Conservation (phyloP, 805 yeast genomes). For the Lipomyces japonicus region DNA sequence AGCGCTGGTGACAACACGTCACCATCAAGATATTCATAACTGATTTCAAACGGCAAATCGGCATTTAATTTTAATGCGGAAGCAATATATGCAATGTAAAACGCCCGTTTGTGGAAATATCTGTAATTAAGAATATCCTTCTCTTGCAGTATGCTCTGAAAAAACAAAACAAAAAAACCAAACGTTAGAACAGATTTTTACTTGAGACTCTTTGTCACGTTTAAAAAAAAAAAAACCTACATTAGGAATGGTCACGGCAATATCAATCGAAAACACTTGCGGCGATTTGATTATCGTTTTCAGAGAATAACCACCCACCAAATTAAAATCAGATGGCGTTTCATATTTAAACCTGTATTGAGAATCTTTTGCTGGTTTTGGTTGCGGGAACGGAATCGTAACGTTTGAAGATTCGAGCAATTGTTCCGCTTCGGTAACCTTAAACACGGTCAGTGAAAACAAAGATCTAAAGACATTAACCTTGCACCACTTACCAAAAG, state of each 20-base stretch:
- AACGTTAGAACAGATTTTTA: no score
- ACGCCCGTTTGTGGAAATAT: slow-evolving; percentile 84
- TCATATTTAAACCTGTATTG: slow-evolving; percentile 68
- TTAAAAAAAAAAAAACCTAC: background rate
- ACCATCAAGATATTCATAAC: slow-evolving; percentile 69
- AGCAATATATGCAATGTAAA: slow-evolving; percentile 76
- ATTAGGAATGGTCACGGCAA: slow-evolving; percentile 77
- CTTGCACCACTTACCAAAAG: background rate
- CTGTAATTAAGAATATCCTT: slow-evolving; percentile 90
- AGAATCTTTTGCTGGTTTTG: slow-evolving; percentile 62
- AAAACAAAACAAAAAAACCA: background rate
- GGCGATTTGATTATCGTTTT: slow-evolving; percentile 72
- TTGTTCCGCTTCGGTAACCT: slow-evolving; percentile 51
- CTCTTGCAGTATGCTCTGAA: slow-evolving; percentile 56
- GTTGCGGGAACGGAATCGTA: slow-evolving; percentile 83
- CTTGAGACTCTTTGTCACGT: no score
- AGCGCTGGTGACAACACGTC: slow-evolving; percentile 75
- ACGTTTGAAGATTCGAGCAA: slow-evolving; percentile 52
- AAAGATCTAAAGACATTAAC: slow-evolving; percentile 21
- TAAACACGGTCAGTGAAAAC: slow-evolving; percentile 44
- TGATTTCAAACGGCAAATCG: slow-evolving; percentile 45
- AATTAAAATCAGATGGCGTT: slow-evolving; percentile 68
- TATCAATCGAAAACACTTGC: slow-evolving; percentile 66
- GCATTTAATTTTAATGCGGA: slow-evolving; percentile 52
- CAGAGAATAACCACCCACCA: slow-evolving; percentile 86